Base-by-base conservation (phyloP, 176 grass and related monocot genomes). In the Bromus sterilis region DNA sequence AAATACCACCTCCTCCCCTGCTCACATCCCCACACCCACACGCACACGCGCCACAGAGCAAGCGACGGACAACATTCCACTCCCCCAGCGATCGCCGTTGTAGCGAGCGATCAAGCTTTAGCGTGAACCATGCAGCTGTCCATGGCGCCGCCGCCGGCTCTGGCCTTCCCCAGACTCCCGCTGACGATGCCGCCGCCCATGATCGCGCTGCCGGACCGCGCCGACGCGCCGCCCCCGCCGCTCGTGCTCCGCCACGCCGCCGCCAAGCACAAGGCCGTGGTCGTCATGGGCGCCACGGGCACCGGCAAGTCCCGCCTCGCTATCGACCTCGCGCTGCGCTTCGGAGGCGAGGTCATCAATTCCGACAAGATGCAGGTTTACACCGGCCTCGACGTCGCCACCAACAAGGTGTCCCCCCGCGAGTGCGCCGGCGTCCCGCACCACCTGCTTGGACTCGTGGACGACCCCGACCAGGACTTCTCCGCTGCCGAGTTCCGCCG, bases 281-380 rank as follows among this genome's bases (percentile, higher is more conserved):
- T 99, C 6, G 89, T 99, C 3, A 80, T 99, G 49, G 97, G 97
- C n/a, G 87, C 93, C 11, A 99, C 97, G 2, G 97, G 91, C 13
- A 93, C 97, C 16, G 97, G 97, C 16, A 99, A 99, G 74, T 99
- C 97, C 1, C 84, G 91, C 40, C 83, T 99, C 11, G 93, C 97
- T 4, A 85, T 99, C 83, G 85, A 93, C 79, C 80, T 99, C 20
- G 97, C 97, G 18, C 77, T 56, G 64, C 85, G 56, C 6, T 82
- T 93, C 48, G 62, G 86, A 10, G 97, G 97, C 2, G 91, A 99
- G 67, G 87, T 99, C 3, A 80, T 99, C 16, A 99, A 96, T 25
- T 96, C 91, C 0, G 97, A 99, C 35, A 99, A 99, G 80, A 99
- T 99, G 80, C 97, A 99, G 44, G 4, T 93, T 4, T 87, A 93